Conservation (phyloP, 352 stramenopile genomes). For the Phytophthora pluvialis region DNA sequence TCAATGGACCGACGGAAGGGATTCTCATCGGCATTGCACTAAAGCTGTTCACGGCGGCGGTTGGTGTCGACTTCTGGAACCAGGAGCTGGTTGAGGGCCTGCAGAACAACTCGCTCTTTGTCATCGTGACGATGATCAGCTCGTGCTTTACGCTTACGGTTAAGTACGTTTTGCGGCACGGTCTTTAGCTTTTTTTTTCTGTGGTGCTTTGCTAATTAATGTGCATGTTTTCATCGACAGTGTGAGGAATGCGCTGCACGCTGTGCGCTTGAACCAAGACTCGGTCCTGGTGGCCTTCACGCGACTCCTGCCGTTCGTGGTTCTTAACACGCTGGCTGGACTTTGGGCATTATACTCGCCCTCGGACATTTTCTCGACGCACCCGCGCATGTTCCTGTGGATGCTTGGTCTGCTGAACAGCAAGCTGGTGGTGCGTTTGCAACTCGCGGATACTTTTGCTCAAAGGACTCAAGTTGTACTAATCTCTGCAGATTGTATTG, state of each 20-base stretch:
- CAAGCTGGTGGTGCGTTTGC: constrained; percentile 81
- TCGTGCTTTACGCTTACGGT: constrained; percentile 65
- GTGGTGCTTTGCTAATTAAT: constrained; percentile 1
- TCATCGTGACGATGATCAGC: constrained; percentile 66
- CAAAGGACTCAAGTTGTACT: not conserved
- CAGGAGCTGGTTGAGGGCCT: constrained; percentile 63
- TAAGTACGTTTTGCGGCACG: constrained; percentile 63
- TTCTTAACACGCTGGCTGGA: constrained; percentile 72
- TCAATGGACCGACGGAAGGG: constrained; percentile 98
- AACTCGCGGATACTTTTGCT: not conserved
- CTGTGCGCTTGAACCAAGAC: constrained; percentile 70
- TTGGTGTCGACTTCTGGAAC: constrained; percentile 77
- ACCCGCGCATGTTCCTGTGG: constrained; percentile 87
- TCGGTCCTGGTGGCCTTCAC: constrained; percentile 84
- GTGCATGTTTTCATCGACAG: constrained; percentile 31
- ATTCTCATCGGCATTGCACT: constrained; percentile 88
- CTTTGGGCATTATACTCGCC: constrained; percentile 79
- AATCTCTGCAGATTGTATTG: not conserved
- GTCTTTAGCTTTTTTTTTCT: not conserved
- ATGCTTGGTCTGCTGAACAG: constrained; percentile 89
- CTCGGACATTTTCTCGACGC: constrained; percentile 72
- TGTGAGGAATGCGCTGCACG: constrained; percentile 72
- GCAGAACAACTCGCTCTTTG: constrained; percentile 87
- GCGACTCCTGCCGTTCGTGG: constrained; percentile 75
- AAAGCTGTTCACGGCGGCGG: constrained; percentile 73